These are phyloP conservation scores for Myriangium duriaei DNA, from an alignment of 2,329 filamentous ascomycete genomes.

Conservation along the genomic window DNA sequence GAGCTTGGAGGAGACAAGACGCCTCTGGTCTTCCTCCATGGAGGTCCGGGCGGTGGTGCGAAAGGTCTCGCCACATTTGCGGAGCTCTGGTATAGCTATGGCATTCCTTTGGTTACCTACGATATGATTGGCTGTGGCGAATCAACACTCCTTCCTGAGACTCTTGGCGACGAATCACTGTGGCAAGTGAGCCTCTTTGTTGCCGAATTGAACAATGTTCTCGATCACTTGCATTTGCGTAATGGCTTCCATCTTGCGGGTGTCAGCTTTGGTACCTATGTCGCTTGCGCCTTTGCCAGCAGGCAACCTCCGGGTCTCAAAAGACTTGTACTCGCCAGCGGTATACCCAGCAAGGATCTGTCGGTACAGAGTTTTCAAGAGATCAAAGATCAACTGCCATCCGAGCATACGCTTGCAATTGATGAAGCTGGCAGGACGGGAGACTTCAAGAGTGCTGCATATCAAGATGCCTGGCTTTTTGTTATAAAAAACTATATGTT, in stretches of 20 bases:
- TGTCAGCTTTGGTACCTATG: not conserved
- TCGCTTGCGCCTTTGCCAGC: not conserved
- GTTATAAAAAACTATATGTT: too few species aligned
- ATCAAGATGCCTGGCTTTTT: not conserved
- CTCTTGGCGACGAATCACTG: not conserved
- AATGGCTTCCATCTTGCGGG: not conserved
- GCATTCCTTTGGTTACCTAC: not conserved
- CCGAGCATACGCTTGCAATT: not conserved
- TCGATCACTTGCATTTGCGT: not conserved
- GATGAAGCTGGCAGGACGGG: not conserved
- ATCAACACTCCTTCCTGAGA: not conserved
- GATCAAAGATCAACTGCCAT: not conserved
- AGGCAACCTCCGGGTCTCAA: not conserved
- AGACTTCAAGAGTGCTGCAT: not conserved
- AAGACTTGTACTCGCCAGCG: not conserved
- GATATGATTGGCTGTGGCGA: not conserved
- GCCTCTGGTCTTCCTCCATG: not conserved
- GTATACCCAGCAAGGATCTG: not conserved
- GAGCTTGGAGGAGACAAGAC: not conserved
- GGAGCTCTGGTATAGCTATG: not conserved
- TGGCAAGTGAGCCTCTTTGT: not conserved
- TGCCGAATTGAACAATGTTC: not conserved
- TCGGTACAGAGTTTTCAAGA: too few species aligned
- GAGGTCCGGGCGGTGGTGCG: not conserved
- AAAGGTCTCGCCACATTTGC: not conserved